These are phyloP conservation scores for Escovopsis weberi DNA, from an alignment of 2,329 filamentous ascomycete species.

Conservation along the genomic window DNA sequence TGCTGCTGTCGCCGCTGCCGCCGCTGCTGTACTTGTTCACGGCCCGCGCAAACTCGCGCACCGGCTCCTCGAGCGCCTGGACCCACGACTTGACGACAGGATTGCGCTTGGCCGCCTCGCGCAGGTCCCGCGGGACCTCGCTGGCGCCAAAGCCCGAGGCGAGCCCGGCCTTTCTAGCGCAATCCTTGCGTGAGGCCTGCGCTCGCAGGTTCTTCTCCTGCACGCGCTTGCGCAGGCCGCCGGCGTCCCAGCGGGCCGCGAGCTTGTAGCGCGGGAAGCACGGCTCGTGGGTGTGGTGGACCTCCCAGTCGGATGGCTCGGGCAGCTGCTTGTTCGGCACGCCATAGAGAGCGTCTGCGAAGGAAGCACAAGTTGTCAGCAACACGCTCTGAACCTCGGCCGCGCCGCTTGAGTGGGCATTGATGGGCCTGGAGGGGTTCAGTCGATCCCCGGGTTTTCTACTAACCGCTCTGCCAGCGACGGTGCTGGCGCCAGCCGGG, in stretches of 20 bases:
- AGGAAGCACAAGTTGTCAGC: too few species aligned
- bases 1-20: too few species aligned
- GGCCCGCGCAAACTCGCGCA: conserved; percentile 44
- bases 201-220: conserved; percentile 29
- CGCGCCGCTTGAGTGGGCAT: neutral
- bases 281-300: conserved; percentile 66
- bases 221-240: conserved; percentile 32
- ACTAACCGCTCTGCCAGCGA: conserved; percentile 84
- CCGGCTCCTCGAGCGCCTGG: conserved; percentile 70
- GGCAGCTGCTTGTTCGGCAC: conserved; percentile 82
- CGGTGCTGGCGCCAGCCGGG: conserved; percentile 77
- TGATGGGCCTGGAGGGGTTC: neutral
- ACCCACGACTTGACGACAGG: conserved; percentile 69
- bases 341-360: conserved; percentile 63
- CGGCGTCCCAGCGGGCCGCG: conserved; percentile 65
- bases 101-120: conserved; percentile 64
- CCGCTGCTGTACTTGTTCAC: too few species aligned
- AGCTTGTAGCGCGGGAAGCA: conserved; percentile 77
- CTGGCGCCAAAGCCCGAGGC: conserved; percentile 31
- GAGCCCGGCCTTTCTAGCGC: conserved; percentile 26
- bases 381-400: too few species aligned
- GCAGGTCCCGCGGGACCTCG: conserved; percentile 64
- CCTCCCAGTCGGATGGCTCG: conserved; percentile 65
- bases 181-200: conserved; percentile 30
- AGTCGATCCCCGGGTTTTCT: too few species aligned